Conservation (phyloP, 345 rosid species). For the Balakata baccata region DNA sequence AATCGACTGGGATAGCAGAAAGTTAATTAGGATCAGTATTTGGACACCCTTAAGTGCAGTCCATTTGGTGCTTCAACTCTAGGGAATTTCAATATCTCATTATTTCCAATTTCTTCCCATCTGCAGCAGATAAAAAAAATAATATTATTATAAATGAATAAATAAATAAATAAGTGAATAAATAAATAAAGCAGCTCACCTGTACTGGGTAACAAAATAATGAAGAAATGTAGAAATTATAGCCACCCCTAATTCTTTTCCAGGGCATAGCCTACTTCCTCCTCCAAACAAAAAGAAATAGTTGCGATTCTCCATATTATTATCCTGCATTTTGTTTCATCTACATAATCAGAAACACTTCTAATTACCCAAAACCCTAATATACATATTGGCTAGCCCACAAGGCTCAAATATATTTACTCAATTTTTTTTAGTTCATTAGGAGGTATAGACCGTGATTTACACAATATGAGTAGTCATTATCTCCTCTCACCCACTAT, state of each 20-base stretch:
- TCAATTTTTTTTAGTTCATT: no score
- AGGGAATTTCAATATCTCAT: constrained; percentile 18
- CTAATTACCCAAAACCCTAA: not conserved
- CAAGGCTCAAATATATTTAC: no score
- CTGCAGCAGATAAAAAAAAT: not conserved
- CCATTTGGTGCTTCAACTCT: constrained; percentile 27
- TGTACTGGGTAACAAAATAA: constrained; percentile 36
- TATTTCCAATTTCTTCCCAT: constrained; percentile 18
- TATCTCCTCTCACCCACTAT: no score
- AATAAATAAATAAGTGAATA: not conserved
- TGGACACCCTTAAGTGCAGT: constrained; percentile 15
- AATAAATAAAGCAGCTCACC: constrained; percentile 16
- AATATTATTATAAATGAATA: no score
- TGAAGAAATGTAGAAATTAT: constrained; percentile 35
- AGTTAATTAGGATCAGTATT: no score
- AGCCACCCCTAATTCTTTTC: constrained; percentile 39
- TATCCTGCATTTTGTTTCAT: constrained; percentile 28
- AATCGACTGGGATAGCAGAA: no score
- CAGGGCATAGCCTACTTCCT: constrained; percentile 41
- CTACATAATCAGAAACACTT: not conserved
- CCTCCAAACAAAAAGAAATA: constrained; percentile 42
- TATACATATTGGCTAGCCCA: no score
- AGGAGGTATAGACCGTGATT: no score
- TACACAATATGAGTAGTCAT: no score
- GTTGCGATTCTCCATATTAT: constrained; percentile 30